Evolutionary conservation across 371 early-diverging fungal genomes (phyloP), one percentile per base, ranked within the genome.

Genomic region (Zancudomyces culisetae): DNA sequence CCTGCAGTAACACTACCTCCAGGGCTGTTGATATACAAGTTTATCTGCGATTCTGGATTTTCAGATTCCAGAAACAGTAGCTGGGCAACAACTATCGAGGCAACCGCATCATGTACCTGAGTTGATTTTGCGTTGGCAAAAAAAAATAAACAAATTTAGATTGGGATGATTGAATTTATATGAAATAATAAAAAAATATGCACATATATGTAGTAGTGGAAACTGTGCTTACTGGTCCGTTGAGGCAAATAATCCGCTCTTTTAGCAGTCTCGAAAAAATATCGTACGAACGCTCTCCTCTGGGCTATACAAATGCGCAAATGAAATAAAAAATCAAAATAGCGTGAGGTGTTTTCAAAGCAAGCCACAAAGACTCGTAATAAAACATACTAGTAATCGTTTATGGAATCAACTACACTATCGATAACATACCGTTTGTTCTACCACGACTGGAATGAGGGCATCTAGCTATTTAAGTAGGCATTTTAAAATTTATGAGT

Each of bases 1-100:
- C 97, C 94, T 10, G 90, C 81, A 3, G 95, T 93, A 20, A 96
- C 95, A 61, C 79, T 79, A 29, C 97, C 95, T 29, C 98, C 95
- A 0, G 98, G 98, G 29, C 83, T 83, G 64, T 96, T 96, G 69
- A 97, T 92, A 66, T 97, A 97, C 42, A 97, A 62, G 48, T 77
- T 80, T 53, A 97, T 89, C 13, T 84, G 88, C 60, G 90, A 90
- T 45, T 85, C 86, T 23, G 88, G 83, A 56, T 87, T 85, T 68
- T 94, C 94, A 6, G 93, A 83, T 55, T 97, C 98, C 30, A 95
- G 74, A 62, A 93, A 95, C 51, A 97, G 67, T 10, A 97, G 69
- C 68, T 94, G 95, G 0, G 98, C 98, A 1, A 93, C 86, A 30
- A 95, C 73, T 2, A 88, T 73, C 0, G 92, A 74, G 0, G 94